A percentile compares a stretch with the other conserved stretches of the same genome.
Evolutionary conservation across 1,284 basidiomycete genomes (phyloP).

Genomic region (Ustilago trichophora): DNA sequence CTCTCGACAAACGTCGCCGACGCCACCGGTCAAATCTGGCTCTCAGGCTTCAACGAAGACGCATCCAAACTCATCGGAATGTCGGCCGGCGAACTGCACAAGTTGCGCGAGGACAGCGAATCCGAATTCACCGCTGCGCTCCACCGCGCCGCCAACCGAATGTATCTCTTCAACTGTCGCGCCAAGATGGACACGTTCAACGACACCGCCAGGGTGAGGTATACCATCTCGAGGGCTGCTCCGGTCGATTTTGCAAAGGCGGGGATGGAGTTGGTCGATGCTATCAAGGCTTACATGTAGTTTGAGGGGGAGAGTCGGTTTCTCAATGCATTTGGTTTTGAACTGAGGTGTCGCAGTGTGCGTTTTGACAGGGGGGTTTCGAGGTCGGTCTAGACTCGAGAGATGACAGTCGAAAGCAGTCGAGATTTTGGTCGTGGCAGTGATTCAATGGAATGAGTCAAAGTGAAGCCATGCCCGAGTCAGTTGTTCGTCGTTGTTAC

Average conservation of each 20-base stretch:
- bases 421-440: too few relatives aligned
- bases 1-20: constrained; percentile 88
- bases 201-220: constrained; percentile 58
- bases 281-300: constrained; percentile 52
- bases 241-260: constrained; percentile 59
- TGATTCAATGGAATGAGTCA: too few relatives aligned
- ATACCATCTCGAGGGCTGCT: constrained; percentile 55
- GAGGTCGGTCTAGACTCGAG: too few relatives aligned
- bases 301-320: background rate
- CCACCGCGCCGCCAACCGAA: constrained; percentile 75
- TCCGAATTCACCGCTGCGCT: constrained; percentile 74
- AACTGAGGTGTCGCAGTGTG: background rate
- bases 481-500: too few relatives aligned
- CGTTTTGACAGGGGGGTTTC: background rate
- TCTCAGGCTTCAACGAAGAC: constrained; percentile 94
- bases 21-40: constrained; percentile 86
- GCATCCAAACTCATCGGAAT: constrained; percentile 78
- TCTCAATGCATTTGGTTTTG: background rate
- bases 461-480: too few relatives aligned
- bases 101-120: constrained; percentile 77
- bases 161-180: constrained; percentile 84
- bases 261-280: constrained; percentile 57
- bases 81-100: constrained; percentile 81
- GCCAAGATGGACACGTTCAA: constrained; percentile 73
- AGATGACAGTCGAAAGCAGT: too few relatives aligned